Base-by-base conservation (phyloP, 1,284 basidiomycete species). In the Porogramme epimiltina region DNA sequence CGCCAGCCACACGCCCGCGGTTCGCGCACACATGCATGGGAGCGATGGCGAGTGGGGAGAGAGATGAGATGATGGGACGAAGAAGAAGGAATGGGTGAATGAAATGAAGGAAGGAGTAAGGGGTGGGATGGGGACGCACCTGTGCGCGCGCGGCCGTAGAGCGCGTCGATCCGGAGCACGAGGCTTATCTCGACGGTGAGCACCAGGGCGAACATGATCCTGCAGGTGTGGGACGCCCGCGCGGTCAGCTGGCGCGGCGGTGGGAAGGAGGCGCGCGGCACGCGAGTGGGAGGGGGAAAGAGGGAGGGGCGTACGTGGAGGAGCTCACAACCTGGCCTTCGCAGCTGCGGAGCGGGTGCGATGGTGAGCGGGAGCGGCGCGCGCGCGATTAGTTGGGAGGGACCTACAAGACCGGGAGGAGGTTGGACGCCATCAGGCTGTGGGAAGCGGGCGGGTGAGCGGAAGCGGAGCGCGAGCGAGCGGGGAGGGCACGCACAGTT, bases 121-220 rank as follows among this genome's bases (percentile, higher is more conserved):
- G 2, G 11, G 34, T 9, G 41, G n/a, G 36, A 18, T 31, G 19
- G 15, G 18, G 4, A 23, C 25, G 3, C 33, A 59, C 58, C 48
- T 50, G n/a, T 51, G 24, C 36, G 42, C 3, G 49, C 51, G 19
- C 40, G 49, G 18, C 51, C 54, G 31, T 59, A 59, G 11, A 59
- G 31, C 2, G 58, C 58, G 36, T 59, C 54, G 38, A 59, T 49
- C 40, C 58, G 48, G 16, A 59, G 52, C 50, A 59, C 56, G 39
- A 59, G 43, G 47, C 58, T 51, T 41, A 59, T 9, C 33, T 59
- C 58, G 24, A 59, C 51, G 43, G 51, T 54, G 24, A 52, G 22
- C 11, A 56, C 38, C 10, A 59, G 19, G 6, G 43, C 16, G 36
- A 54, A 23, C 25, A 46, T 22, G 28, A 31, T 31, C 6, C 28